Evolutionary conservation across 306 rosid genomes (phyloP), one percentile per base, ranked within the genome.

Genomic region (Crataegus laevigata): DNA sequence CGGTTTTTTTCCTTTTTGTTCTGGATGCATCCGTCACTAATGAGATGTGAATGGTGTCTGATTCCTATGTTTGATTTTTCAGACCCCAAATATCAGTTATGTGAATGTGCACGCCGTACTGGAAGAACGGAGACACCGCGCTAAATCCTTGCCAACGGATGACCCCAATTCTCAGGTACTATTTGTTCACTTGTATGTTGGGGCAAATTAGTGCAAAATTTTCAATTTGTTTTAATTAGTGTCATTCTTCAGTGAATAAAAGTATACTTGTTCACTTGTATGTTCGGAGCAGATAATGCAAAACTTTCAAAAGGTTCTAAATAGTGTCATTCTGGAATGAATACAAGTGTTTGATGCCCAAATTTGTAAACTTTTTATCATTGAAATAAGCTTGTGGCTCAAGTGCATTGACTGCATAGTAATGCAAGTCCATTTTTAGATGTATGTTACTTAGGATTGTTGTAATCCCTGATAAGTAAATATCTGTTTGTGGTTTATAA

Each of bases 1-100:
- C 22, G 21, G 4, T 15, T 6, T 63, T 22, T 12, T 4, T 6
- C 1, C 38, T 25, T 43, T 50, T 67, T 11, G 21, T 54, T 47
- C 68, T 47, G 21, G 4, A 6, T 1, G 0, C 19, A 15, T 68
- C 55, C 36, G 68, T 19, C 38, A 50, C 77, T n/a, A 80, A 52
- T 77, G 70, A 52, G 72, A 47, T 34, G 47, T 62, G 67, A 29
- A 72, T 54, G 32, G 43, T 75, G 52, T 14, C 55, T 15, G 11
- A 22, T 57, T 78, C 36, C 29, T 19, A 9, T 82, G 52, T 14
- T 71, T 36, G 62, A 51, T 78, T 59, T 72, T 69, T 82, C 75
- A 94, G 97, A 94, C 99, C 12, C 99, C 99, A 25, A 94, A 92
- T 93, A 82, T 94, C 30, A 89, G 93, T 71, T 92, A 92, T 82